Percentiles rank a stretch among this genome's conserved stretches.
Conservation (phyloP, 306 rosid species). For the Cicer pinnatifidum region DNA sequence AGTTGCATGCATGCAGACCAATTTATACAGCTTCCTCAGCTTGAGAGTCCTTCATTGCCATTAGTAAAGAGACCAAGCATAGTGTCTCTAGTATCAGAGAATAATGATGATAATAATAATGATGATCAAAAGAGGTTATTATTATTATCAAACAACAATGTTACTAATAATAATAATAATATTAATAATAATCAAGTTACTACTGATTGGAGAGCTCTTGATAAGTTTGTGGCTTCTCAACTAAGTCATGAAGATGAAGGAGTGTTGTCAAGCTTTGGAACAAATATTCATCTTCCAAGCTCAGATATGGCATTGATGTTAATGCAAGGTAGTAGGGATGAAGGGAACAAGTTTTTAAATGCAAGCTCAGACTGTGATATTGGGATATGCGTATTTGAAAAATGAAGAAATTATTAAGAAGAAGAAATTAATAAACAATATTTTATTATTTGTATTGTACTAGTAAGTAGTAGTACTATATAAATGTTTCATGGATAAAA, state of each 20-base stretch:
- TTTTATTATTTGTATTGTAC: conserved; percentile 11
- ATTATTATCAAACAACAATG: conserved; percentile 3
- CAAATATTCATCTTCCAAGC: neutral
- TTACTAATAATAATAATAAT: conserved; percentile 12
- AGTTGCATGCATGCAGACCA: conserved; percentile 62
- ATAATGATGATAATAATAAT: conserved; percentile 45
- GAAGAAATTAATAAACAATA: neutral
- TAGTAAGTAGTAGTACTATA: conserved; percentile 37
- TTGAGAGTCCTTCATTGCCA: conserved; percentile 79
- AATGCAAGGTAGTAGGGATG: conserved; percentile 56
- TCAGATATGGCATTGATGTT: conserved; percentile 59
- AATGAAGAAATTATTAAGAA: conserved; percentile 40
- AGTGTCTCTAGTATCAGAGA: conserved; percentile 54
- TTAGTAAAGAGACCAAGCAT: conserved; percentile 65
- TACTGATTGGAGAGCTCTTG: conserved; percentile 96
- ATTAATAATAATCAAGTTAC: conserved; percentile 57
- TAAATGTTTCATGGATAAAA: conserved; percentile 40
- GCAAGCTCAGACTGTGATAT: conserved; percentile 71
- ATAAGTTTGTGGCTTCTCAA: conserved; percentile 98
- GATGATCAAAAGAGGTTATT: conserved; percentile 45
- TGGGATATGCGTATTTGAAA: conserved; percentile 95
- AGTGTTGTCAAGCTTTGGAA: conserved; percentile 57
- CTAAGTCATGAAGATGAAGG: conserved; percentile 73
- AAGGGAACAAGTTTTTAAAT: conserved; percentile 63
- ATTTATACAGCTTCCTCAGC: conserved; percentile 80